A percentile compares a stretch with the other conserved stretches of the same genome.
phyloP scores from a whole-genome alignment of 179 eudicot genomes.

The Beta corolliflora region DNA sequence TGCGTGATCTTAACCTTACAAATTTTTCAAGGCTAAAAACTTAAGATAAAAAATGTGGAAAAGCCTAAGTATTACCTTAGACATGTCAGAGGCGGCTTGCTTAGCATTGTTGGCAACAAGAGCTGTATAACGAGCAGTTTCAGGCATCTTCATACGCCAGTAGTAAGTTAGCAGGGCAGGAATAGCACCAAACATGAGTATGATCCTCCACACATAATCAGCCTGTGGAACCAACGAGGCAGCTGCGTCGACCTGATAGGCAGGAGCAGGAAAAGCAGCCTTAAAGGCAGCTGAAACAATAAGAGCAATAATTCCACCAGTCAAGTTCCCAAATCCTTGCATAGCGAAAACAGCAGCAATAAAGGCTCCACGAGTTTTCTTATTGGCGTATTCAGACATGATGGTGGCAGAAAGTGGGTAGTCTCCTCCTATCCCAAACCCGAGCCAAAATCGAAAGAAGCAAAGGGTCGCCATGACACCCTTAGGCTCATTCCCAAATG shows the following conservation, averaged over 20 bases:
- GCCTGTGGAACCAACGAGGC: slow-evolving; percentile 26
- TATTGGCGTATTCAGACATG: slow-evolving; percentile 31
- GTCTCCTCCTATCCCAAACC: slow-evolving; percentile 33
- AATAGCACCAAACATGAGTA: slow-evolving; percentile 30
- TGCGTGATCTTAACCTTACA: no score
- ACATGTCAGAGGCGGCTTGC: slow-evolving; percentile 30
- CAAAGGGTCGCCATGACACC: slow-evolving; percentile 28
- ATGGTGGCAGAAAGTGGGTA: slow-evolving; percentile 34
- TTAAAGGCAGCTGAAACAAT: slow-evolving; percentile 24
- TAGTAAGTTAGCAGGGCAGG: slow-evolving; percentile 30
- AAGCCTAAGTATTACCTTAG: slow-evolving; percentile 5
- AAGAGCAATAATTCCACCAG: slow-evolving; percentile 28
- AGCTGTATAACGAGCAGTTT: slow-evolving; percentile 33
- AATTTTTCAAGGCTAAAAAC: not conserved
- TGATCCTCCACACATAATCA: slow-evolving; percentile 33
- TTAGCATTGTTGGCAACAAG: slow-evolving; percentile 32
- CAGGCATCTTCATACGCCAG: slow-evolving; percentile 39
- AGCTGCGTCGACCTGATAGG: slow-evolving; percentile 3
- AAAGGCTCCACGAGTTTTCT: slow-evolving; percentile 34
- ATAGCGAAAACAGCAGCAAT: slow-evolving; percentile 34
- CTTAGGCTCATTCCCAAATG: slow-evolving; percentile 15
- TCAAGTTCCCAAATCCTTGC: slow-evolving; percentile 35
- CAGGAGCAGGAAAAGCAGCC: slow-evolving; percentile 24
- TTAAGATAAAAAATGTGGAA: not conserved
- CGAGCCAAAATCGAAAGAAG: slow-evolving; percentile 30